A percentile compares a stretch with the other conserved stretches of the same genome.
phyloP scores from a whole-genome alignment of 169 alveolate genomes.

The Plasmodium yoelii region DNA sequence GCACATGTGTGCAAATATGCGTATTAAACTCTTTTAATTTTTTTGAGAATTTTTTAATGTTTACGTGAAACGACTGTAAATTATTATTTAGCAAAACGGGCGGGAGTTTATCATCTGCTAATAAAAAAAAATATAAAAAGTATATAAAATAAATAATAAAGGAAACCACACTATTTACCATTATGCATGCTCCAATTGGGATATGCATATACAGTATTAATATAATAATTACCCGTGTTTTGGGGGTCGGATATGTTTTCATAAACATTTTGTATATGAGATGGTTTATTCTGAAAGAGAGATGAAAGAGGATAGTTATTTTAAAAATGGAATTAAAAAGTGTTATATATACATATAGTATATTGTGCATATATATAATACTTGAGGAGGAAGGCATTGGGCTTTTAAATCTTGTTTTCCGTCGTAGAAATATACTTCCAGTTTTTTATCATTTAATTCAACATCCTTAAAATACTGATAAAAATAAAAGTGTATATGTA shows the following conservation, averaged over 20 bases:
- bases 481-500: conserved; percentile 2
- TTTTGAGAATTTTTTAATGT: conserved; percentile 8
- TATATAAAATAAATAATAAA: too few species aligned
- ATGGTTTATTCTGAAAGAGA: conserved; percentile 17
- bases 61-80: conserved; percentile 75
- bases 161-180: too few species aligned
- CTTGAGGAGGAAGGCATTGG: conserved; percentile 83
- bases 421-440: conserved; percentile 90
- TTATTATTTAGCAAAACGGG: conserved; percentile 28
- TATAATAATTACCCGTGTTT: conserved; percentile 20
- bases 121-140: conserved; percentile 6
- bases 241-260: conserved; percentile 5
- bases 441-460: conserved; percentile 83
- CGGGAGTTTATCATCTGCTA: conserved; percentile 55
- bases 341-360: not conserved
- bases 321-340: not conserved
- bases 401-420: conserved; percentile 90
- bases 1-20: not conserved
- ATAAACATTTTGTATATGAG: not conserved
- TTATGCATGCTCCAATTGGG: not conserved
- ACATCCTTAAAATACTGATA: conserved; percentile 85
- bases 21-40: not conserved
- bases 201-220: conserved; percentile 7
- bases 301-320: not conserved
- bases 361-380: conserved; percentile 1